Conservation (phyloP, 108 stramenopile species). For the Epipyxis sp. region DNA sequence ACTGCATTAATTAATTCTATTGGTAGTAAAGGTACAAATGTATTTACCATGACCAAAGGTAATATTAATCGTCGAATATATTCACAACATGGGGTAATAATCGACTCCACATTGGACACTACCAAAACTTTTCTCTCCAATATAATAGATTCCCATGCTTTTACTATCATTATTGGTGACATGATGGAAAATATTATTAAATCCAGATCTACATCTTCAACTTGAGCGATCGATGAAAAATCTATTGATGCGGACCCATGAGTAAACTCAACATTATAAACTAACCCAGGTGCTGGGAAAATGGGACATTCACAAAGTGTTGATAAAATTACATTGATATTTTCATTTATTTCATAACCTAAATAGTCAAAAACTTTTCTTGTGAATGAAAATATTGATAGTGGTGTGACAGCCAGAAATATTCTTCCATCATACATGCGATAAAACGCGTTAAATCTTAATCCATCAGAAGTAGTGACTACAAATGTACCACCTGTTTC, state of each 20-base stretch:
- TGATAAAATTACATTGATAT: neutral
- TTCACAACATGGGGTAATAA: constrained; percentile 2
- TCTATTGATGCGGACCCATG: neutral
- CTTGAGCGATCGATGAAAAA: neutral
- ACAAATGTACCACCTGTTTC: no score
- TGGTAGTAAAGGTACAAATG: constrained; percentile 1
- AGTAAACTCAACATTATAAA: no score
- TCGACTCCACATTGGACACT: neutral
- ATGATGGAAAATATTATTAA: neutral
- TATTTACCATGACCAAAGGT: neutral
- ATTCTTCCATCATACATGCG: neutral
- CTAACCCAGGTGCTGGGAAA: neutral
- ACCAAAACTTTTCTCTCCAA: neutral
- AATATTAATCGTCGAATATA: neutral
- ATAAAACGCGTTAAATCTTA: neutral
- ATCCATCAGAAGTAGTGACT: neutral
- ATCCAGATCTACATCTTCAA: neutral
- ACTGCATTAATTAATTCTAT: neutral
- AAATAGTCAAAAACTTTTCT: no score
- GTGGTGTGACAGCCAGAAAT: neutral
- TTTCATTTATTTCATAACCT: no score
- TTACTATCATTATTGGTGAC: constrained; percentile 10
- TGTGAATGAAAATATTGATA: neutral
- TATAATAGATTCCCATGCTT: constrained; percentile 2
- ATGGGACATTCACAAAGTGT: no score